Base-by-base conservation (phyloP, 805 yeast species). In the Candida maris region DNA sequence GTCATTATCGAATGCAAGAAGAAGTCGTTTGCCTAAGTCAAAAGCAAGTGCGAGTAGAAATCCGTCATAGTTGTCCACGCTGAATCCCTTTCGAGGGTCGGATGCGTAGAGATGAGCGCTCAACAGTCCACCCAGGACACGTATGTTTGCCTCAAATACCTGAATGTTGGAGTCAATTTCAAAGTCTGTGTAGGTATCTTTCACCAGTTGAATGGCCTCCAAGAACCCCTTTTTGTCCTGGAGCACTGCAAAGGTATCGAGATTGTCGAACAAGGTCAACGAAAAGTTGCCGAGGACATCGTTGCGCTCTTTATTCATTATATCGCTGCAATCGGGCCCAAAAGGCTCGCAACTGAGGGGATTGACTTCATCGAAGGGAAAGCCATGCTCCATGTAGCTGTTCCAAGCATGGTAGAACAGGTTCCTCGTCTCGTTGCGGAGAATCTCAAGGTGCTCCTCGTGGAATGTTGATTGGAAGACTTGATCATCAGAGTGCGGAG, bases 241-340 rank as follows among this genome's bases (percentile, higher is more conserved):
- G 64, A 88, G 63, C 4, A 89, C 70, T 5, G 89, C 80, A 41
- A 85, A 72, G 10, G 91, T 79, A 42, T 93, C 95, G 27, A 91
- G 56, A 10, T 84, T 71, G 57, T 89, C 97, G 19, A 89, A 64
- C 31, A 88, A 60, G 0, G 96, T 86, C 48, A 81, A 71, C 0
- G 95, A 77, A 38, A 78, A 80, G 50, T 87, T 87, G 0, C 97
- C 97, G 64, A 87, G 57, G 0, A 83, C 93, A 54, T 89, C 97
- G 54, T 86, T 87, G 30, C 82, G 64, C 16, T 73, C 75, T 2
- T 74, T 65, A 49, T 87, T 80, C 5, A 59, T 51, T 2, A 69
- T 52, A 47, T 82, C 68, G 0, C 59, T 60, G 39, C 63, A 68
- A 51, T 85, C 87, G 9, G 87, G 77, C 3, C 79, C 82, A 34